Evolutionary conservation across 257 asterid genomes (phyloP).

Genomic region (Nicotiana undulata): DNA sequence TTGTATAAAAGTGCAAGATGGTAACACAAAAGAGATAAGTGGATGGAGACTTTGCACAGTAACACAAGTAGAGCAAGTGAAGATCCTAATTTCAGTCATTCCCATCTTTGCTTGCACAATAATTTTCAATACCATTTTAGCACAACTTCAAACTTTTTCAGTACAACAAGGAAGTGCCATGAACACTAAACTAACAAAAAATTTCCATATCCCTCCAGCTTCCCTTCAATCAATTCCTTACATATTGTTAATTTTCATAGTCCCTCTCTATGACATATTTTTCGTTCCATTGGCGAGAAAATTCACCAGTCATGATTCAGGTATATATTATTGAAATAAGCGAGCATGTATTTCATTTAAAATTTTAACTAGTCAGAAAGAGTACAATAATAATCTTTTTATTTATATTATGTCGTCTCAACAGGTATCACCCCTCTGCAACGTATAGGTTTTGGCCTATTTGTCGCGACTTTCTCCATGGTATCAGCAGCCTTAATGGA

Average conservation of each 20-base stretch:
- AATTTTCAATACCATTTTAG: constrained; percentile 79
- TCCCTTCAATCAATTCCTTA: constrained; percentile 95
- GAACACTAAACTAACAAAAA: constrained; percentile 53
- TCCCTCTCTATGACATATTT: constrained; percentile 71
- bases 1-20: constrained; percentile 46
- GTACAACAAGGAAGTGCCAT: constrained; percentile 87
- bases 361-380: not conserved
- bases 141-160: constrained; percentile 91
- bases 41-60: constrained; percentile 54
- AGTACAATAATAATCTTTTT: no score
- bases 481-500: constrained; percentile 75
- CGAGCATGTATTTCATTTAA: not conserved
- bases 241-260: constrained; percentile 59
- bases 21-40: constrained; percentile 26
- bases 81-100: constrained; percentile 46
- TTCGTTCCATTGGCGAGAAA: constrained; percentile 73
- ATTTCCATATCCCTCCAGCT: constrained; percentile 87
- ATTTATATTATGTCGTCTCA: not conserved
- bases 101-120: constrained; percentile 94
- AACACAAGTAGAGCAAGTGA: constrained; percentile 76
- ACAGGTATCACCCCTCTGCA: constrained; percentile 58
- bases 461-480: constrained; percentile 77
- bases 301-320: constrained; percentile 52
- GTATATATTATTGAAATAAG: not conserved
- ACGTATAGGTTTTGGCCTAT: constrained; percentile 73